Percentiles rank a stretch among this genome's conserved stretches.
These are phyloP conservation scores for Phytopythium oedochilum DNA, from an alignment of 352 stramenopile genomes.

Conservation along the genomic window DNA sequence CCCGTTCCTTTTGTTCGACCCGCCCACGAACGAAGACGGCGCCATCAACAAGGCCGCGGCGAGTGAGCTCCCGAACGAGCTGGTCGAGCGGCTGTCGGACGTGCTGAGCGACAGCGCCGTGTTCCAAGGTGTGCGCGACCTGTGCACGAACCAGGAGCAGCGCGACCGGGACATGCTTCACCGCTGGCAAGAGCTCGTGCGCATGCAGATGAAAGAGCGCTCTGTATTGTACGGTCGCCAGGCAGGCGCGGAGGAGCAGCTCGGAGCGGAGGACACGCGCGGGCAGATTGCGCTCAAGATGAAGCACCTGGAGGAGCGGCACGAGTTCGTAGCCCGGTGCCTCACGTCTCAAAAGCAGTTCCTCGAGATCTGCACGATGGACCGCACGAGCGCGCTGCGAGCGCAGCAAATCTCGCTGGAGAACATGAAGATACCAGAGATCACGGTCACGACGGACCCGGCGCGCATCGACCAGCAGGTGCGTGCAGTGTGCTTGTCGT, in stretches of 20 bases:
- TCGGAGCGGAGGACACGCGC: conserved; percentile 32
- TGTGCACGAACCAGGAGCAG: conserved; percentile 51
- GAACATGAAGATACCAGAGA: conserved; percentile 72
- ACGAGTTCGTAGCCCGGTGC: conserved; percentile 62
- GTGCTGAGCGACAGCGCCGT: conserved; percentile 59
- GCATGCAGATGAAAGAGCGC: conserved; percentile 82
- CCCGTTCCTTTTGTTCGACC: conserved; percentile 66
- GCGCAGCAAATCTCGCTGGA: conserved; percentile 67
- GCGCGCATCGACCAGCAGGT: conserved; percentile 47
- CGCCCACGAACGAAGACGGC: conserved; percentile 16
- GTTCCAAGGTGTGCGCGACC: conserved; percentile 59
- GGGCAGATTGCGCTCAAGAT: conserved; percentile 54
- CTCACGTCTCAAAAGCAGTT: conserved; percentile 77
- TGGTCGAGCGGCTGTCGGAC: conserved; percentile 56
- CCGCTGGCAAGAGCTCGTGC: conserved; percentile 74
- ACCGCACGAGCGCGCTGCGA: conserved; percentile 51
- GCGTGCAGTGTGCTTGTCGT: conserved; percentile 1
- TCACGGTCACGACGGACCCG: conserved; percentile 47
- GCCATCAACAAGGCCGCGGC: conserved; percentile 19
- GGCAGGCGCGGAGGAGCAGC: conserved; percentile 37
- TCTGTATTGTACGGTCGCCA: conserved; percentile 63
- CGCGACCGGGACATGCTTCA: conserved; percentile 70
- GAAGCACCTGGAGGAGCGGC: conserved; percentile 56
- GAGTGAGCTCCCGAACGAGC: conserved; percentile 32
- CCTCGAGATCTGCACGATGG: conserved; percentile 69